These are phyloP conservation scores for Pecoramyces ruminantium DNA, from an alignment of 192 early-diverging fungal species.

Conservation along the genomic window DNA sequence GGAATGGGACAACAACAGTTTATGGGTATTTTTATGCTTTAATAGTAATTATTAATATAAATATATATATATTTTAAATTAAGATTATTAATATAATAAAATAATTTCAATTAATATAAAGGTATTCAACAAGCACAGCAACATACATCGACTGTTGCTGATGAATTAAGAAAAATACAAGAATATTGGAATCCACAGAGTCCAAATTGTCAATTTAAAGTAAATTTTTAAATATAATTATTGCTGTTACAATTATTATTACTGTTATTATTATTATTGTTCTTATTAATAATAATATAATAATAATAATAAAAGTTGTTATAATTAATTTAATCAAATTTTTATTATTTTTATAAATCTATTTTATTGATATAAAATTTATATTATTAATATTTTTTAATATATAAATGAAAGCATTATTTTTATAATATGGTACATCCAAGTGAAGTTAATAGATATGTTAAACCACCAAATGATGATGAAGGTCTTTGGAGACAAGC, in stretches of 20 bases:
- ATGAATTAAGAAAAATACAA: conserved; percentile 45
- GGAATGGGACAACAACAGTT: neutral
- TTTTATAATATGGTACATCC: conserved; percentile 92
- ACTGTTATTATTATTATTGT: neutral
- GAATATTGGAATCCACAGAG: conserved; percentile 61
- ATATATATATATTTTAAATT: too few species aligned
- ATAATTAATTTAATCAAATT: too few species aligned
- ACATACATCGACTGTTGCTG: conserved; percentile 1
- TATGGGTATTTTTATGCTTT: neutral
- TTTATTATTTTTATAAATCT: too few species aligned
- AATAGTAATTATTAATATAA: too few species aligned
- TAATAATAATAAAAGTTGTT: too few species aligned
- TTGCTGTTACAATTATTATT: neutral
- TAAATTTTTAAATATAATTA: conserved; percentile 11
- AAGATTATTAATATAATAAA: too few species aligned
- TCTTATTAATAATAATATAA: conserved; percentile 2
- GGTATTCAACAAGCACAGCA: neutral
- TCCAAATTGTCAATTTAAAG: conserved; percentile 64
- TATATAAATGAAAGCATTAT: conserved; percentile 43
- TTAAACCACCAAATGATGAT: conserved; percentile 51
- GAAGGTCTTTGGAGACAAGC: conserved; percentile 65
- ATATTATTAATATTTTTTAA: neutral
- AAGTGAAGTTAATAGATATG: conserved; percentile 61
- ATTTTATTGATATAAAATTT: too few species aligned
- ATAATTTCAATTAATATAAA: too few species aligned